phyloP scores from a whole-genome alignment of 1,284 basidiomycete species.

The Pascua sp. region DNA sequence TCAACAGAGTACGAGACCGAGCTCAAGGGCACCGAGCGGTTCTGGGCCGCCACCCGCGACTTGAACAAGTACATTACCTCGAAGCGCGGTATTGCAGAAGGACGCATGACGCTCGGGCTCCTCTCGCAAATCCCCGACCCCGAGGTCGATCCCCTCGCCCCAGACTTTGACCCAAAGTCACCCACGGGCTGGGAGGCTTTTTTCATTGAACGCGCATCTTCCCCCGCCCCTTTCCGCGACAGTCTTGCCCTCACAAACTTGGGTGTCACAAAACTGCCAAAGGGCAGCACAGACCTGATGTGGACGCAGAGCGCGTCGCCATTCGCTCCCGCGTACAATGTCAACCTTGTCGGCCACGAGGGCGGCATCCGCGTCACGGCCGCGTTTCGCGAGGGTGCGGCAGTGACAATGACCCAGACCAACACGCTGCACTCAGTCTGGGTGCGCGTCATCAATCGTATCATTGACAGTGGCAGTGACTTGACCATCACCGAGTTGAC shows the following conservation, averaged over 20 bases:
- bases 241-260: conserved; percentile 38
- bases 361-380: conserved; percentile 28
- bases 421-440: too few relatives aligned
- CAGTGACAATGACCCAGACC: too few relatives aligned
- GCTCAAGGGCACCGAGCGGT: conserved; percentile 10
- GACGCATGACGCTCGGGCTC: conserved; percentile 28
- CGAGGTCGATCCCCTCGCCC: neutral
- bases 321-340: conserved; percentile 18
- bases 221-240: conserved; percentile 14
- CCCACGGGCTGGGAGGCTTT: conserved; percentile 44
- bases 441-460: too few relatives aligned
- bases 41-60: conserved; percentile 23
- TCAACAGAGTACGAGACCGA: conserved; percentile 11
- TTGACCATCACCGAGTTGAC: too few relatives aligned
- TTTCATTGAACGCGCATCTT: conserved; percentile 20
- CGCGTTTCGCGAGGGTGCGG: conserved; percentile 2
- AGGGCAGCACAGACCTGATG: conserved; percentile 24
- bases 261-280: conserved; percentile 24
- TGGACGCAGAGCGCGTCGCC: conserved; percentile 34
- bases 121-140: conserved; percentile 35
- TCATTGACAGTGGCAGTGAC: too few relatives aligned
- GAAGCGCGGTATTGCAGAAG: conserved; percentile 9
- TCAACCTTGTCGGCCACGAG: conserved; percentile 31
- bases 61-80: neutral
- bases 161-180: conserved; percentile 12